phyloP scores from a whole-genome alignment of 345 rosid species.

The Kandelia obovata region DNA sequence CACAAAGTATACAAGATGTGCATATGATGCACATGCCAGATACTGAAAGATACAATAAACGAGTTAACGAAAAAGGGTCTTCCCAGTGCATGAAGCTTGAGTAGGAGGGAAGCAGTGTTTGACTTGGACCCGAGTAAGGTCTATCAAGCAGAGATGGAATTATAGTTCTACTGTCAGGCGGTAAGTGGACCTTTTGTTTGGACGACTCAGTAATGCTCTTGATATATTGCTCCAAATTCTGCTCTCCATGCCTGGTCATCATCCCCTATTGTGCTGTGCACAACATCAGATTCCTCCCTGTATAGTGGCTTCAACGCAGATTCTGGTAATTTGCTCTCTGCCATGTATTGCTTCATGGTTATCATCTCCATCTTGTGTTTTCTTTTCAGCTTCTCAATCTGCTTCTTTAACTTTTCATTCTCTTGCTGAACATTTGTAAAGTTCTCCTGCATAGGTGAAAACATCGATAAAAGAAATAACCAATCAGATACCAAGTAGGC shows the following conservation, averaged over 20 bases:
- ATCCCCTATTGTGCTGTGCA: constrained; percentile 26
- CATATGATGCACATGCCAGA: too few relatives aligned
- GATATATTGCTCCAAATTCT: constrained; percentile 87
- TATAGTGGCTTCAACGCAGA: constrained; percentile 66
- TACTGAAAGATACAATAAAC: too few relatives aligned
- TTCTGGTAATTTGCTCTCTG: constrained; percentile 79
- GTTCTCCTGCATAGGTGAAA: constrained; percentile 49
- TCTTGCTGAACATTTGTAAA: constrained; percentile 46
- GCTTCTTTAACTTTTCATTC: constrained; percentile 84
- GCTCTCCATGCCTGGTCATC: constrained; percentile 97
- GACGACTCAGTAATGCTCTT: constrained; percentile 46
- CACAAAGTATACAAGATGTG: too few relatives aligned
- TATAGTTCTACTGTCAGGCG: not conserved
- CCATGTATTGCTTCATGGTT: constrained; percentile 80
- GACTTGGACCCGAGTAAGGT: constrained; percentile 24
- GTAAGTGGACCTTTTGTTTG: not conserved
- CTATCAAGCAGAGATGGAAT: not conserved
- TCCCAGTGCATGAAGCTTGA: too few relatives aligned
- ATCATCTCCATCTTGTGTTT: constrained; percentile 90
- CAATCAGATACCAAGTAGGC: constrained; percentile 31
- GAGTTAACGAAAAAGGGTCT: too few relatives aligned
- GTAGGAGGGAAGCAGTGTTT: not conserved
- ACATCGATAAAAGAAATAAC: not conserved
- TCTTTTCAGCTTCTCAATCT: constrained; percentile 75
- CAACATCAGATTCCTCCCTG: constrained; percentile 36